Base-by-base conservation (phyloP, 2,329 filamentous ascomycete genomes). In the Tolypocladium album region DNA sequence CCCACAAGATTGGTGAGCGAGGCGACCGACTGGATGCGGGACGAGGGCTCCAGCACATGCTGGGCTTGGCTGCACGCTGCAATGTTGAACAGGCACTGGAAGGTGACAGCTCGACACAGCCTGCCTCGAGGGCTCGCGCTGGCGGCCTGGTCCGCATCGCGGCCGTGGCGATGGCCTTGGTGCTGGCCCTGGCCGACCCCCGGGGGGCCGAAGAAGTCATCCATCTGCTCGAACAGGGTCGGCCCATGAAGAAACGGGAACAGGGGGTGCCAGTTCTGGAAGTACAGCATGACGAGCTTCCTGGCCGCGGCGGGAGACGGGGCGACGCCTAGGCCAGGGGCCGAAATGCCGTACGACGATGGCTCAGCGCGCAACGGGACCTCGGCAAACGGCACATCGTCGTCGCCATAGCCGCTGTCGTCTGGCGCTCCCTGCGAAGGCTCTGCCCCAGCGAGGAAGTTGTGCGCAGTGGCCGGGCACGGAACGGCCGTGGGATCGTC, bases 201-300 rank as follows among this genome's bases (percentile, higher is more conserved):
- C 3, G 27, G 15, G 4, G 27, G n/a, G 47, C 47, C 47, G 47
- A 52, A 52, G 47, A 52, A 34, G 15, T 9, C 17, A 17, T 31
- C 13, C 47, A 82, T 72, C 17, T 76, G 71, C 39, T 74, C 71
- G 31, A 81, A 64, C 56, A 81, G 79, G 1, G 75, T 75, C 1
- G 77, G 79, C 0, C 79, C 79, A 56, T 81, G 78, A 4, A 82
- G 64, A 61, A 82, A 81, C 0, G 79, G 79, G 60, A 81, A 79
- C 15, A 82, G 68, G 0, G 78, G 78, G 70, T 82, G 79, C 78
- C 79, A 82, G 12, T 75, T 71, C 63, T 73, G 75, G 65, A 82
- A 82, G 62, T 80, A 82, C 22, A 72, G 68, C 67, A 79, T 76
- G 58, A 80, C 72, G 2, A 81, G 69, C 45, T 74, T 69, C 60